phyloP scores from a whole-genome alignment of 2,329 filamentous ascomycete genomes.

The Ophiostoma ips region DNA sequence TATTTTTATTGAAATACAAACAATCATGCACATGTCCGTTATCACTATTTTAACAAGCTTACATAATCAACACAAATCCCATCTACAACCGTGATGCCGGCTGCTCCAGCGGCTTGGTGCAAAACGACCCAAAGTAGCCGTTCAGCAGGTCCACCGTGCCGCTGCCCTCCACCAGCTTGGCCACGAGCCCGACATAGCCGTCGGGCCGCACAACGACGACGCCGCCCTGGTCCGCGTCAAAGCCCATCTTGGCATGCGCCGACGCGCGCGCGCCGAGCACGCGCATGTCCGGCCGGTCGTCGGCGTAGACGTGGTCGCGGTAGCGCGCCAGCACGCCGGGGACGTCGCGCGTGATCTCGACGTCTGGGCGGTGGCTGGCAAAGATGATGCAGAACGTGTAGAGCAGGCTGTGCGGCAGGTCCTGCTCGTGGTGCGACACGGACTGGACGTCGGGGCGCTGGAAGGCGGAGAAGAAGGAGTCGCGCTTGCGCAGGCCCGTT shows the following conservation, averaged over 20 bases:
- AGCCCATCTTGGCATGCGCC: constrained; percentile 76
- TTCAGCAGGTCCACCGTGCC: constrained; percentile 71
- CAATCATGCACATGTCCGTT: too few species aligned
- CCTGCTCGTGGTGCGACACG: constrained; percentile 62
- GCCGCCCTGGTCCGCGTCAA: constrained; percentile 59
- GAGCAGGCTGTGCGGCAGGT: constrained; percentile 75
- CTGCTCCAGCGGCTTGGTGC: constrained; percentile 42
- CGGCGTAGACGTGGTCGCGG: constrained; percentile 70
- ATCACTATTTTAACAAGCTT: too few species aligned
- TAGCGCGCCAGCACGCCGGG: constrained; percentile 62
- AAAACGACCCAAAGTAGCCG: constrained; percentile 65
- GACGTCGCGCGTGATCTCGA: constrained; percentile 59
- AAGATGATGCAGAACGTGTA: constrained; percentile 70
- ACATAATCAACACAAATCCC: too few species aligned
- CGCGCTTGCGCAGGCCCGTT: constrained; percentile 45
- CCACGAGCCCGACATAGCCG: constrained; percentile 70
- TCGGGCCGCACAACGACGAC: constrained; percentile 77
- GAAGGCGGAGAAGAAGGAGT: constrained; percentile 60
- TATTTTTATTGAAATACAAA: neutral
- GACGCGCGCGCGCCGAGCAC: constrained; percentile 57
- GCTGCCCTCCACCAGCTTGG: constrained; percentile 57
- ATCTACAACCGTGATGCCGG: constrained; percentile 25
- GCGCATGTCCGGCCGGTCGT: constrained; percentile 61
- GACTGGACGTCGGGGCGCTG: constrained; percentile 43
- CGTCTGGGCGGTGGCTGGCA: constrained; percentile 47